phyloP scores from a whole-genome alignment of 2,329 filamentous ascomycete genomes.

The Beauveria sp. region DNA sequence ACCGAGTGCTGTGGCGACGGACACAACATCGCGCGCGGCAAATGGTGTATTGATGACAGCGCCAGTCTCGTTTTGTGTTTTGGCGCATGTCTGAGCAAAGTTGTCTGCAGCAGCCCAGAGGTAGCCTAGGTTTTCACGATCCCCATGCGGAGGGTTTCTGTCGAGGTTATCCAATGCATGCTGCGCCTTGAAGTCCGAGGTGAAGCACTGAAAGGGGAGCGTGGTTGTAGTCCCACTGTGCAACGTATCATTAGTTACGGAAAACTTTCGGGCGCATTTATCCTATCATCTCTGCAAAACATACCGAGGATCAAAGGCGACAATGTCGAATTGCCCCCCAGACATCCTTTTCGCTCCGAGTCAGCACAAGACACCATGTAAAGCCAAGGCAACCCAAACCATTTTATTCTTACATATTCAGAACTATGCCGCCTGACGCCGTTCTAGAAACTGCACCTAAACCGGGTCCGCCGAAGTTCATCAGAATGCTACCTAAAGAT shows the following conservation, averaged over 20 bases:
- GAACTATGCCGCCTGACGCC: background rate
- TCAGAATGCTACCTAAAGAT: conserved; percentile 22
- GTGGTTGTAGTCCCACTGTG: conserved; percentile 17
- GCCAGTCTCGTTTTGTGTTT: conserved; percentile 16
- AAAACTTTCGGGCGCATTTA: too few species aligned
- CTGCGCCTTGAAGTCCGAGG: conserved; percentile 1
- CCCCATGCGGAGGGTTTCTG: conserved; percentile 6
- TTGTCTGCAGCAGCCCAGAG: conserved; percentile 16
- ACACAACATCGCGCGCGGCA: conserved; percentile 29
- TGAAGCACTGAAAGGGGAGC: conserved; percentile 17
- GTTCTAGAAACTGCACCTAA: background rate
- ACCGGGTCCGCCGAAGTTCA: conserved; percentile 24
- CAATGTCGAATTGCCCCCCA: conserved; percentile 20
- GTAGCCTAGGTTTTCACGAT: conserved; percentile 11
- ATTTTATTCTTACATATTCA: background rate
- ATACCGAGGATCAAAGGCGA: conserved; percentile 22
- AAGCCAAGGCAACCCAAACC: background rate
- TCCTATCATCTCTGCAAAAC: background rate
- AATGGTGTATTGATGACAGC: conserved; percentile 24
- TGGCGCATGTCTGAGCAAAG: conserved; percentile 18
- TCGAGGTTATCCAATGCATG: background rate
- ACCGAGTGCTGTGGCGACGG: conserved; percentile 26
- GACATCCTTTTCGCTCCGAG: conserved; percentile 15
- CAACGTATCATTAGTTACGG: background rate
- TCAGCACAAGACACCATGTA: background rate